phyloP scores from a whole-genome alignment of 768 basidiomycete species.

The Calvatia gigantea region DNA sequence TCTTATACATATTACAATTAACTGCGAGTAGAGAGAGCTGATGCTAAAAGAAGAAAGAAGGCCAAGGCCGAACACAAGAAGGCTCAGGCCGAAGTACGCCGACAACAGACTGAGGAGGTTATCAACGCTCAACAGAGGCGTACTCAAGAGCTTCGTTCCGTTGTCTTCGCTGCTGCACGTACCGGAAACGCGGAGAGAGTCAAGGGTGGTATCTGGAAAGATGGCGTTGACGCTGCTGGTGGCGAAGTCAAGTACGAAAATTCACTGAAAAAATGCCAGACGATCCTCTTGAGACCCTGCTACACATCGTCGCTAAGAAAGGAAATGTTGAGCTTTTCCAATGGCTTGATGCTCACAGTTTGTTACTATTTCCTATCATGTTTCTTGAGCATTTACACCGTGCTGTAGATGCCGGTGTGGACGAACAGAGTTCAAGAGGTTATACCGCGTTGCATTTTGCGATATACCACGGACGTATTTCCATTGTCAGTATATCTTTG shows the following conservation, averaged over 20 bases:
- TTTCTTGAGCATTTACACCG: slow-evolving; percentile 13
- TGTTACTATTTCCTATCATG: slow-evolving; percentile 20
- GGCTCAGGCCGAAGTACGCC: slow-evolving; percentile 45
- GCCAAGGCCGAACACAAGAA: slow-evolving; percentile 53
- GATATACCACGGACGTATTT: slow-evolving; percentile 46
- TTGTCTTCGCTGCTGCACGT: slow-evolving; percentile 64
- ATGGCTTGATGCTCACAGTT: slow-evolving; percentile 75
- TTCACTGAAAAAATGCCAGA: slow-evolving; percentile 42
- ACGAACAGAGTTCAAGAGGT: slow-evolving; percentile 59
- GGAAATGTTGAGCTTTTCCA: slow-evolving; percentile 56
- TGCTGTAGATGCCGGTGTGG: slow-evolving; percentile 62
- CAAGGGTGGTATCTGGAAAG: slow-evolving; percentile 66
- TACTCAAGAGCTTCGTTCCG: slow-evolving; percentile 55
- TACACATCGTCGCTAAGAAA: slow-evolving; percentile 60
- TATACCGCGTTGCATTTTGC: slow-evolving; percentile 69
- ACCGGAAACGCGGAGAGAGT: slow-evolving; percentile 48
- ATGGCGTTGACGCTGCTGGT: slow-evolving; percentile 66
- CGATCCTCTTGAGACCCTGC: slow-evolving; percentile 64
- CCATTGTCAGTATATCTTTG: slow-evolving; percentile 59
- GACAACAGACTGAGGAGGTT: slow-evolving; percentile 47
- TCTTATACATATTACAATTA: not conserved
- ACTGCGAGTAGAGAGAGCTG: slow-evolving; percentile 41
- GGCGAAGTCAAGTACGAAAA: slow-evolving; percentile 61
- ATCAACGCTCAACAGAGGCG: slow-evolving; percentile 43
- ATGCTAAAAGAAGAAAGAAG: slow-evolving; percentile 57